A percentile compares a stretch with the other conserved stretches of the same genome.
These are phyloP conservation scores for Schizosaccharomyces versatilis DNA, from an alignment of 1,139 yeast genomes.

Conservation along the genomic window DNA sequence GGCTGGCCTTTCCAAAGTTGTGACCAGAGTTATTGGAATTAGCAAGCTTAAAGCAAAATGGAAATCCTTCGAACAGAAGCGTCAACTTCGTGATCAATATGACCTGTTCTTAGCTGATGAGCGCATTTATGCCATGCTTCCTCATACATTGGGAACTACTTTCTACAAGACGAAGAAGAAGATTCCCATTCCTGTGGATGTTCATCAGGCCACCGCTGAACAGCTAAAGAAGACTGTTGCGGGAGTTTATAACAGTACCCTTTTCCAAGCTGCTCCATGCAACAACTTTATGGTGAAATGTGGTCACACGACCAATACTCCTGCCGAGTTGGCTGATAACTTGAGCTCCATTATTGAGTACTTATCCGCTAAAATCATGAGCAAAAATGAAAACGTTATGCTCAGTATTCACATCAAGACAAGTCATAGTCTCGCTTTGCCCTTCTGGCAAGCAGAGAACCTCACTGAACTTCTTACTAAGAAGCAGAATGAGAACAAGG, in stretches of 20 bases:
- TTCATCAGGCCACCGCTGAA: slow-evolving; percentile 15
- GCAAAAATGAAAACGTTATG: slow-evolving; percentile 18
- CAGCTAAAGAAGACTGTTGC: slow-evolving; percentile 25
- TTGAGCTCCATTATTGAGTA: slow-evolving; percentile 32
- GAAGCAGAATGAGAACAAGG: not conserved
- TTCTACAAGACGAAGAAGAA: slow-evolving; percentile 45
- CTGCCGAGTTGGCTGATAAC: slow-evolving; percentile 27
- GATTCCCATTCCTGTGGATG: slow-evolving; percentile 49
- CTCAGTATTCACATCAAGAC: slow-evolving; percentile 53
- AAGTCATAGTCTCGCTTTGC: slow-evolving; percentile 55
- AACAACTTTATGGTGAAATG: slow-evolving; percentile 42
- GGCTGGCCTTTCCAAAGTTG: slow-evolving; percentile 18
- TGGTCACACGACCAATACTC: slow-evolving; percentile 31
- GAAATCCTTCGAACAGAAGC: slow-evolving; percentile 25
- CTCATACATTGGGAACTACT: slow-evolving; percentile 58
- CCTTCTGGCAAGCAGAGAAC: slow-evolving; percentile 48
- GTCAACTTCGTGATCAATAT: slow-evolving; percentile 20
- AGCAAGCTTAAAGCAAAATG: slow-evolving; percentile 25
- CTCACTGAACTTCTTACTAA: slow-evolving; percentile 23
- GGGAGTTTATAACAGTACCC: slow-evolving; percentile 36
- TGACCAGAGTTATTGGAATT: slow-evolving; percentile 23
- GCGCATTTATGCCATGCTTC: slow-evolving; percentile 54
- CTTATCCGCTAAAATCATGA: slow-evolving; percentile 19
- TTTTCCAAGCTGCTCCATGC: slow-evolving; percentile 54
- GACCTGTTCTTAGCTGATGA: slow-evolving; percentile 74